Conservation (phyloP, 1,284 basidiomycete species). For the Xerocomus minutiporus region DNA sequence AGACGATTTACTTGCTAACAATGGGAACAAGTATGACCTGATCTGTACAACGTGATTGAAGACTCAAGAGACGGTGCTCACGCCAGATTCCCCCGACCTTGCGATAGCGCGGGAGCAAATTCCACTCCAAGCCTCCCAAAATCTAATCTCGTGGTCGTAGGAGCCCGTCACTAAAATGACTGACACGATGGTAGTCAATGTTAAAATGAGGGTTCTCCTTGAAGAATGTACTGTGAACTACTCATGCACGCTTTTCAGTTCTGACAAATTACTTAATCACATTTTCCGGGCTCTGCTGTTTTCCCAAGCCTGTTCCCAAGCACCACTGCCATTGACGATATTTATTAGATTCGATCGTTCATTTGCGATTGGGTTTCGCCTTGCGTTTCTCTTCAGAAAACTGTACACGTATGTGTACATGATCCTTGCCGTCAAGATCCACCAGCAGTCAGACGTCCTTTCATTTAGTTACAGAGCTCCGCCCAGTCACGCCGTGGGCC, state of each 20-base stretch:
- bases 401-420: constrained; percentile 21
- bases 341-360: too few species aligned
- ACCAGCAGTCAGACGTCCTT: constrained; percentile 4
- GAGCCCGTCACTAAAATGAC: constrained; percentile 83
- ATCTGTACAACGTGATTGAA: too few species aligned
- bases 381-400: constrained; percentile 26
- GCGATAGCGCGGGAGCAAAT: constrained; percentile 95
- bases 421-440: constrained; percentile 34
- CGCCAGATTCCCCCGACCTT: constrained; percentile 75
- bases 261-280: constrained; percentile 5
- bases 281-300: constrained; percentile 18
- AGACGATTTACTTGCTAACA: too few species aligned
- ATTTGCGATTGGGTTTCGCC: too few species aligned
- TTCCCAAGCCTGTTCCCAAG: constrained; percentile 20
- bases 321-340: constrained; percentile 4
- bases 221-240: constrained; percentile 5
- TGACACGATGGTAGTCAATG: constrained; percentile 49
- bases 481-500: too few species aligned
- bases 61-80: constrained; percentile 41
- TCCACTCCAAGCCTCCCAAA: constrained; percentile 99
- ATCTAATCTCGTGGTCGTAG: constrained; percentile 97
- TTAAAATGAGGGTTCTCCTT: constrained; percentile 10
- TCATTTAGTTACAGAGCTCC: too few species aligned
- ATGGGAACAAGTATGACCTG: too few species aligned
- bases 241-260: too few species aligned